Percentiles rank a stretch among this genome's conserved stretches.
These are phyloP conservation scores for Fusarium praegraminearum DNA, from an alignment of 2,329 filamentous ascomycete species.

Conservation along the genomic window DNA sequence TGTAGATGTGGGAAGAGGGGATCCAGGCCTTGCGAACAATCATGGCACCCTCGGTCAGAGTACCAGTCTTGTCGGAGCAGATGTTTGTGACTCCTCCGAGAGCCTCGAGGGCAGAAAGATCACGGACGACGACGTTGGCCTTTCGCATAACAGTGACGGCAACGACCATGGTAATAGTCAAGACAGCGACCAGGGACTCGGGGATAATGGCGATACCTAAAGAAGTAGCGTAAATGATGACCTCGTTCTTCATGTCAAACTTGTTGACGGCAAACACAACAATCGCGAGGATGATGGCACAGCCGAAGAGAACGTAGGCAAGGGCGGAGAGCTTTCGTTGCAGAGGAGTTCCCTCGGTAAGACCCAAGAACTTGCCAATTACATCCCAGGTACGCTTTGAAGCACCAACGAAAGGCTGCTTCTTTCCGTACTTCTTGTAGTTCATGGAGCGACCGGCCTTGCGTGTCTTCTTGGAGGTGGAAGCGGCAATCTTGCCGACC, in stretches of 20 bases:
- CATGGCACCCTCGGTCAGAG: conserved; percentile 76
- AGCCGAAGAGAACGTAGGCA: conserved; percentile 80
- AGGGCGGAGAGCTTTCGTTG: conserved; percentile 83
- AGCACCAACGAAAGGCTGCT: conserved; percentile 61
- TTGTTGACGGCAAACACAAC: conserved; percentile 70
- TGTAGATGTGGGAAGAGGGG: conserved; percentile 67
- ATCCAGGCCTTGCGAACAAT: conserved; percentile 76
- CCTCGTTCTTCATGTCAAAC: conserved; percentile 63
- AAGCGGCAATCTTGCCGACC: conserved; percentile 75
- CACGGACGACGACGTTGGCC: conserved; percentile 73
- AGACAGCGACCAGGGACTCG: conserved; percentile 73
- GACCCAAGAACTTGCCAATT: conserved; percentile 69
- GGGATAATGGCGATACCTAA: conserved; percentile 72
- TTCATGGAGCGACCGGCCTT: conserved; percentile 68
- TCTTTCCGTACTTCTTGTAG: conserved; percentile 65
- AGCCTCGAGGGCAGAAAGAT: conserved; percentile 75
- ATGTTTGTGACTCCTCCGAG: conserved; percentile 79
- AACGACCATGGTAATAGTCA: conserved; percentile 78
- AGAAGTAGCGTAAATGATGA: conserved; percentile 69
- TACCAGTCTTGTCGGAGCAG: conserved; percentile 80
- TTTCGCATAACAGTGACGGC: conserved; percentile 74
- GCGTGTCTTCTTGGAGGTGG: conserved; percentile 64
- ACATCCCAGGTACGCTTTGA: conserved; percentile 62
- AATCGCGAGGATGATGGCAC: conserved; percentile 70
- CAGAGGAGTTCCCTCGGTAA: conserved; percentile 78